Base-by-base conservation (phyloP, 116 monocot species). In the Dioscorea cayenensis region DNA sequence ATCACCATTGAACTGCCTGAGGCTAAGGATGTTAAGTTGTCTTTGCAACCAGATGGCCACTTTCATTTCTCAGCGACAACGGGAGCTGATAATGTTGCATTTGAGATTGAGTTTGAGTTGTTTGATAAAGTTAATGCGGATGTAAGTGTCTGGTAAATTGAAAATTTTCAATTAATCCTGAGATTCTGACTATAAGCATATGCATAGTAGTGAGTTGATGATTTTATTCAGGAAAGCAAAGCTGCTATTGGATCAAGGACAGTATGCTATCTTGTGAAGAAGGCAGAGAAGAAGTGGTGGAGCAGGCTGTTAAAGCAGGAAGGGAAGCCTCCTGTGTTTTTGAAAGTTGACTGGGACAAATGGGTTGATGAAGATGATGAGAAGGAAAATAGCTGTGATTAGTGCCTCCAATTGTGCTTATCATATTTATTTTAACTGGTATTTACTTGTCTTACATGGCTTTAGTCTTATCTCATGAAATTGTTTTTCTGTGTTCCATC, bases 331-430 rank as follows among this genome's bases (percentile, higher is more conserved):
- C 89, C 89, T 36, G 77, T 73, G 38, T 89, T 75, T 36, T 66
- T 89, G 25, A 89, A 85, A 67, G 83, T 89, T 16, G 89, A 89
- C 62, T 88, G 88, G 88, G 82, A 88, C 74, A 88, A 79, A 75
- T 88, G 88, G 88, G 28, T 84, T 17, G 88, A 89, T 70, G 89
- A 89, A 80, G 85, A 88, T 64, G 84, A 84, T n/a, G 84, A 81
- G 23, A 49, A 59, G 19, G 73, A 64, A 18, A 28, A 74, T 70
- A 69, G 38, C 70, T 67, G 18, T 27, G 5, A 21, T 25, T 60
- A 43, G 43, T 43, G 43, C 43, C 17, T 55, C 17, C 55, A 55
- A 55, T 55, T 55, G 16, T 55, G n/a, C 5, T 55, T 16, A 18
- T 16, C 0, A 55, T 5, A 55, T 55, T 55, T 2, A 55, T 19